Conservation (phyloP, 257 asterid species). For the Solanum ossicruentum region DNA sequence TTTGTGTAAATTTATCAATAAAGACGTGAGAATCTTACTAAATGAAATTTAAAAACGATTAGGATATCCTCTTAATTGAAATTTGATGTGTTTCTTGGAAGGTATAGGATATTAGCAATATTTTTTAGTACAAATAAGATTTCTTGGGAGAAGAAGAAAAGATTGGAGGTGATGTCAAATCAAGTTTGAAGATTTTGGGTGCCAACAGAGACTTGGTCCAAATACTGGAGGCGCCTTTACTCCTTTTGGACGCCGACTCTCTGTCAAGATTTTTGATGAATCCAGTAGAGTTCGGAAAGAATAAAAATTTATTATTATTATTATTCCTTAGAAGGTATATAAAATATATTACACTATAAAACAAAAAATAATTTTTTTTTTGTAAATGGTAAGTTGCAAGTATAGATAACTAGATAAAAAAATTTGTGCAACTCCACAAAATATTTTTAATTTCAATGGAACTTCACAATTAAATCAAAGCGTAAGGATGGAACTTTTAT, state of each 20-base stretch:
- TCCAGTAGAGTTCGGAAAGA: too few species aligned
- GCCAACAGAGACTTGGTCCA: neutral
- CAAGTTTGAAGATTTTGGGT: neutral
- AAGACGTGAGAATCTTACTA: too few species aligned
- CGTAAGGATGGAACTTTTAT: too few species aligned
- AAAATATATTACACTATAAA: too few species aligned
- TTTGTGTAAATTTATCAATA: too few species aligned
- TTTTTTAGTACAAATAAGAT: neutral
- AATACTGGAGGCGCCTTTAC: neutral
- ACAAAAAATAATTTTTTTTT: too few species aligned
- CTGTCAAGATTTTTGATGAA: neutral
- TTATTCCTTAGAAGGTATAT: rapidly evolving
- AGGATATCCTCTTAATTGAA: neutral
- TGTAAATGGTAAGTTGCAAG: too few species aligned
- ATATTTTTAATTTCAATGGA: too few species aligned
- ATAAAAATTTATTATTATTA: too few species aligned
- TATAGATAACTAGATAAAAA: too few species aligned
- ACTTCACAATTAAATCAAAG: too few species aligned
- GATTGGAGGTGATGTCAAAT: neutral
- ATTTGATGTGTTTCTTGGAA: neutral
- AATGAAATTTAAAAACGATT: neutral
- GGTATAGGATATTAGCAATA: neutral
- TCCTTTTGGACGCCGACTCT: neutral
- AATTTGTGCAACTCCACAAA: too few species aligned
- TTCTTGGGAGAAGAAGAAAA: neutral